These are phyloP conservation scores for Ascoidea tarda DNA, from an alignment of 805 yeast genomes.

Conservation along the genomic window DNA sequence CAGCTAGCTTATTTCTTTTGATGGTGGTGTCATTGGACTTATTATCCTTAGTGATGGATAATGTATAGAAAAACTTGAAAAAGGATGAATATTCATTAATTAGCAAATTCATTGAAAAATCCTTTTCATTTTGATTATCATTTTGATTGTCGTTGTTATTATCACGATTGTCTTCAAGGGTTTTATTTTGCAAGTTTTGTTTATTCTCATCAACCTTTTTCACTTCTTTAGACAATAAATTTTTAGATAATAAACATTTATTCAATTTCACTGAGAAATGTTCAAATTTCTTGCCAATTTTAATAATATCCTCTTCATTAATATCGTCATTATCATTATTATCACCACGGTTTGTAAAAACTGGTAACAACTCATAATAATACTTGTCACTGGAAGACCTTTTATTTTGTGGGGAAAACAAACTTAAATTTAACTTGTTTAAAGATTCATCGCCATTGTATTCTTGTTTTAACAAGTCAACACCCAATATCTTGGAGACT, in stretches of 20 bases:
- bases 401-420: background rate
- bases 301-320: too few species aligned
- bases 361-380: too few species aligned
- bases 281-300: too few species aligned
- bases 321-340: too few species aligned
- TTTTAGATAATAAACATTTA: background rate
- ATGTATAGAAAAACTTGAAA: background rate
- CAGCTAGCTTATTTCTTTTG: too few species aligned
- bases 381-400: background rate
- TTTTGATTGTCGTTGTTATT: too few species aligned
- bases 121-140: too few species aligned
- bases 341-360: background rate
- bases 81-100: background rate
- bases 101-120: too few species aligned
- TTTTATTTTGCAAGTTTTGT: too few species aligned
- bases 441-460: too few species aligned
- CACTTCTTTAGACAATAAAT: background rate
- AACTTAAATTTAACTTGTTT: background rate
- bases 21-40: background rate
- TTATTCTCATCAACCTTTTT: background rate
- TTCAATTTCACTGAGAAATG: too few species aligned
- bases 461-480: background rate
- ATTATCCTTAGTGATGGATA: background rate
- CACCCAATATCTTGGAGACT: background rate
- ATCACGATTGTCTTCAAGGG: too few species aligned